Percentiles rank a stretch among this genome's conserved stretches.
These are phyloP conservation scores for Boletus rufocinnamomeus DNA, from an alignment of 768 basidiomycete genomes.

Conservation along the genomic window DNA sequence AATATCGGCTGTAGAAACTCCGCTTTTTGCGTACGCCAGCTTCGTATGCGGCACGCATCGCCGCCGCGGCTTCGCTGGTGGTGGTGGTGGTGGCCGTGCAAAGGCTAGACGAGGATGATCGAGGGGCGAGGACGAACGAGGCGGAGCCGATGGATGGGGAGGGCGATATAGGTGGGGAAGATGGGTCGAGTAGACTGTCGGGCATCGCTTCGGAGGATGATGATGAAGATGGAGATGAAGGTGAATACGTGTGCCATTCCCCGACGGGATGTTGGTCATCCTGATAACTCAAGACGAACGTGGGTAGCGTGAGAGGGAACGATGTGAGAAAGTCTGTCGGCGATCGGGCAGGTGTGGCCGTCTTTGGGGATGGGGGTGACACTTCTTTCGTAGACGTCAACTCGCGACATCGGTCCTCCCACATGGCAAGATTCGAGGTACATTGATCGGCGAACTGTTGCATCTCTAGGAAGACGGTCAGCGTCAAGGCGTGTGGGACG, in stretches of 20 bases:
- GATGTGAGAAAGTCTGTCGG: conserved; percentile 51
- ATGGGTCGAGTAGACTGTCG: conserved; percentile 24
- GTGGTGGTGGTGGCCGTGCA: conserved; percentile 19
- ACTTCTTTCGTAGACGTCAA: conserved; percentile 33
- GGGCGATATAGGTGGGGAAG: conserved; percentile 32
- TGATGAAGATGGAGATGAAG: conserved; percentile 34
- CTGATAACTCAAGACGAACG: conserved; percentile 35
- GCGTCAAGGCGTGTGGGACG: conserved; percentile 8
- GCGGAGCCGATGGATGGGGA: conserved; percentile 30
- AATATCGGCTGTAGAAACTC: conserved; percentile 33
- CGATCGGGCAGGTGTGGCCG: conserved; percentile 32
- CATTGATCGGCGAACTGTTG: conserved; percentile 66
- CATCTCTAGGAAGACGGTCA: conserved; percentile 52
- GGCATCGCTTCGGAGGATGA: conserved; percentile 32
- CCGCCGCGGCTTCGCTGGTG: conserved; percentile 25
- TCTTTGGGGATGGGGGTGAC: conserved; percentile 1
- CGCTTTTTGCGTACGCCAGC: conserved; percentile 37
- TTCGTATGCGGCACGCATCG: conserved; percentile 36
- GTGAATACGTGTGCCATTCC: conserved; percentile 32
- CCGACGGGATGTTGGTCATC: conserved; percentile 25
- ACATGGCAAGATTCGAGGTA: conserved; percentile 64
- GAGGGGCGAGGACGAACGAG: conserved; percentile 29
- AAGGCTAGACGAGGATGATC: conserved; percentile 35
- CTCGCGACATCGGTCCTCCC: conserved; percentile 56
- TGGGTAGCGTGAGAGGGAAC: conserved; percentile 59